These are phyloP conservation scores for Cryptococcus sp. DNA, from an alignment of 1,284 basidiomycete species.

Conservation along the genomic window DNA sequence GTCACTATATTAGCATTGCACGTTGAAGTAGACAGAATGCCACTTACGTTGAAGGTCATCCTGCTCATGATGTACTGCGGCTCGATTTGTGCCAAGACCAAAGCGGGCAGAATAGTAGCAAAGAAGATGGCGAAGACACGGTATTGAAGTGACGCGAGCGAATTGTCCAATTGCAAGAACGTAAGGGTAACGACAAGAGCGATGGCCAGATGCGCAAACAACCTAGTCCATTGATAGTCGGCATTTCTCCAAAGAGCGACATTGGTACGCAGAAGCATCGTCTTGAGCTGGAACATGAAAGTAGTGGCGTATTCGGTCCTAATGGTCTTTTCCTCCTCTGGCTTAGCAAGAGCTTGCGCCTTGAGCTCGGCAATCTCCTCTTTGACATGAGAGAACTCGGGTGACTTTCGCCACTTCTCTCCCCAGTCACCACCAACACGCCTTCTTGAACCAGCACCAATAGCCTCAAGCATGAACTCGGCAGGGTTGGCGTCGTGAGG, in stretches of 20 bases:
- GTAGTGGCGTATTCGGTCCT: slow-evolving; percentile 60
- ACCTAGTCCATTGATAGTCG: slow-evolving; percentile 68
- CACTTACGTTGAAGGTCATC: slow-evolving; percentile 51
- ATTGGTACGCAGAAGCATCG: slow-evolving; percentile 73
- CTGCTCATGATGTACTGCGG: slow-evolving; percentile 83
- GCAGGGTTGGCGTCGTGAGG: slow-evolving; percentile 59
- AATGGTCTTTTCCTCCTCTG: slow-evolving; percentile 40
- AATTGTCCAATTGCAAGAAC: slow-evolving; percentile 74
- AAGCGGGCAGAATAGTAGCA: slow-evolving; percentile 44
- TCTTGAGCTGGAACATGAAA: slow-evolving; percentile 74
- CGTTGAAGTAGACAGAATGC: too few species aligned
- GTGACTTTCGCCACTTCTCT: slow-evolving; percentile 65
- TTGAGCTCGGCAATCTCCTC: slow-evolving; percentile 56
- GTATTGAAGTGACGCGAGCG: slow-evolving; percentile 75
- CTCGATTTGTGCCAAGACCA: slow-evolving; percentile 61
- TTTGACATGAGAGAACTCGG: slow-evolving; percentile 53
- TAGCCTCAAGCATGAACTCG: slow-evolving; percentile 61
- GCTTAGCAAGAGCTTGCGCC: slow-evolving; percentile 50
- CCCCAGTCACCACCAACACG: slow-evolving; percentile 71
- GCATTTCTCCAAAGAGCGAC: slow-evolving; percentile 76
- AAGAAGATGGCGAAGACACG: slow-evolving; percentile 66
- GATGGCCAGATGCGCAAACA: slow-evolving; percentile 75
- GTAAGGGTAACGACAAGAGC: slow-evolving; percentile 78
- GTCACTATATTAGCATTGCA: neutral
- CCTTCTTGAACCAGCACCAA: slow-evolving; percentile 71